Evolutionary conservation across 192 early-diverging fungal species (phyloP).

Genomic region (Jimgerdemannia lactiflua): DNA sequence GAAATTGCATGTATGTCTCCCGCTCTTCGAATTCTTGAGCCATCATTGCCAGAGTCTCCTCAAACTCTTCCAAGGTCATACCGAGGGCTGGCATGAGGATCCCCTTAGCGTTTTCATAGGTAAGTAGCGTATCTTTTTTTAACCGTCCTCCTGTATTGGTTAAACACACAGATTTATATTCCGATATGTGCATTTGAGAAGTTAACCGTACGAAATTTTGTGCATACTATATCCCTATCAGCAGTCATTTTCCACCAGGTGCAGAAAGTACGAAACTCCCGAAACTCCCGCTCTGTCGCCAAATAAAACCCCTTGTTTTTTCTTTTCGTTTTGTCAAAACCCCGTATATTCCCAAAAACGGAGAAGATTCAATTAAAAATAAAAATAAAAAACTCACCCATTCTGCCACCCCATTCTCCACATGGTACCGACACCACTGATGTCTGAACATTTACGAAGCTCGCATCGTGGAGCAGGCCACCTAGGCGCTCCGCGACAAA

Average conservation of each 20-base stretch:
- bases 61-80: neutral
- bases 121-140: neutral
- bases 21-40: neutral
- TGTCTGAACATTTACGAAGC: slow-evolving; percentile 1
- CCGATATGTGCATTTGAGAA: no score
- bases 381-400: slow-evolving; percentile 1
- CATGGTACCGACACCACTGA: neutral
- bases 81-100: neutral
- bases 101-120: neutral
- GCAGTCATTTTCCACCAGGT: neutral
- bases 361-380: no score
- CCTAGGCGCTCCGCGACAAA: slow-evolving; percentile 1
- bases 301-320: no score
- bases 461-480: neutral
- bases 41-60: neutral
- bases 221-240: no score
- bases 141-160: neutral
- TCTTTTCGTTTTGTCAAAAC: no score
- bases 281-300: no score
- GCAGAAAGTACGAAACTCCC: no score
- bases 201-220: no score
- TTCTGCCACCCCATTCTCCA: slow-evolving; percentile 2
- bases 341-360: no score
- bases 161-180: no score
- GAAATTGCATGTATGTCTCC: neutral